A percentile compares a stretch with the other conserved stretches of the same genome.
Evolutionary conservation across 345 rosid species (phyloP).

Genomic region (Citrus trifoliata): DNA sequence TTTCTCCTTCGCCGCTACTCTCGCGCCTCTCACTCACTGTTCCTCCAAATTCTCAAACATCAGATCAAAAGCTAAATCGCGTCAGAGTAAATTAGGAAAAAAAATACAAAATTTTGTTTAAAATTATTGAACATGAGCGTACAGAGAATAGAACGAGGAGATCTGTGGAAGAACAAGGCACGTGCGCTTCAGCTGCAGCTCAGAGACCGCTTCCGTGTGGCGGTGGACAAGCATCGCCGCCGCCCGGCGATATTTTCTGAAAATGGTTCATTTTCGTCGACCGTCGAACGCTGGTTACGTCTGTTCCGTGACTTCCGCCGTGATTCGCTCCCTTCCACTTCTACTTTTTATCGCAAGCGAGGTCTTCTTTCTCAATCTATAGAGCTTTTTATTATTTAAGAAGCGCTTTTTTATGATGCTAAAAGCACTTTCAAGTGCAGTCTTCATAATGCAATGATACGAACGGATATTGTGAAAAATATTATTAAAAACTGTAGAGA

Average conservation of each 20-base stretch:
- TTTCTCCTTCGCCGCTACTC: background rate
- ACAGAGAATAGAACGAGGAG: slow-evolving; percentile 60
- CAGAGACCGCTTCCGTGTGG: slow-evolving; percentile 74
- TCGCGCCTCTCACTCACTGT: background rate
- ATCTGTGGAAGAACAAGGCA: slow-evolving; percentile 78
- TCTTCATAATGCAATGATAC: background rate
- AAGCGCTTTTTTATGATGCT: background rate
- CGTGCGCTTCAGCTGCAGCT: slow-evolving; percentile 62
- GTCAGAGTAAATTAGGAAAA: background rate
- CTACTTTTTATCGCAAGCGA: slow-evolving; percentile 69
- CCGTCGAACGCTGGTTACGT: slow-evolving; percentile 56
- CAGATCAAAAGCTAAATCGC: background rate
- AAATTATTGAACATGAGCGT: slow-evolving; percentile 34
- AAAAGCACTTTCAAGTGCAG: background rate
- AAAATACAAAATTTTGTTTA: background rate
- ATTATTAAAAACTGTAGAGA: background rate
- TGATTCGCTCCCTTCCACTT: slow-evolving; percentile 75
- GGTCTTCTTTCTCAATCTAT: slow-evolving; percentile 35
- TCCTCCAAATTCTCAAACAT: background rate
- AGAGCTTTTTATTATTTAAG: background rate
- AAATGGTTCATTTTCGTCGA: slow-evolving; percentile 62
- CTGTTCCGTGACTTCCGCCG: slow-evolving; percentile 71
- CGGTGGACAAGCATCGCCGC: slow-evolving; percentile 53
- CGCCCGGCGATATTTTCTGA: slow-evolving; percentile 31
- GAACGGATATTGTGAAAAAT: background rate